Percentiles rank a stretch among this genome's conserved stretches.
These are phyloP conservation scores for Verbena officinalis DNA, from an alignment of 257 asterid species.

Conservation along the genomic window DNA sequence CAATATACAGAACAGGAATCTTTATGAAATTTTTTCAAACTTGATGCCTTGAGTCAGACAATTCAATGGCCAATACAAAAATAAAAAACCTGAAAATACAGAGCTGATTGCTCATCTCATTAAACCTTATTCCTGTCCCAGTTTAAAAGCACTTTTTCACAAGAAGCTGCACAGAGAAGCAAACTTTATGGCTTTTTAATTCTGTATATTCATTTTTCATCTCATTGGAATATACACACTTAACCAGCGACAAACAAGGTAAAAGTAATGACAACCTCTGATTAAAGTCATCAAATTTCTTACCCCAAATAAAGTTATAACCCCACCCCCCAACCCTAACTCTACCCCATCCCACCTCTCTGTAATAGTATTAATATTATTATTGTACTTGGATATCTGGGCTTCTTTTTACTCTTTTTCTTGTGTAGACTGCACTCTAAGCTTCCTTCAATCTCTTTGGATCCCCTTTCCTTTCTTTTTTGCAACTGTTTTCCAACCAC, in stretches of 20 bases:
- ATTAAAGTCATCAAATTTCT: slow-evolving; percentile 31
- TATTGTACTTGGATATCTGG: slow-evolving; percentile 30
- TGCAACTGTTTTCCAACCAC: slow-evolving; percentile 17
- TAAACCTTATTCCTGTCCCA: slow-evolving; percentile 33
- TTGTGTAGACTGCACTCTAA: slow-evolving; percentile 30
- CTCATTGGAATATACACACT: slow-evolving; percentile 33
- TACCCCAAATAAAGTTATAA: slow-evolving; percentile 25
- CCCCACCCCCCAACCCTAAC: slow-evolving; percentile 4
- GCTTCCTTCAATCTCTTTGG: slow-evolving; percentile 36
- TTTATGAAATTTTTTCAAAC: not conserved
- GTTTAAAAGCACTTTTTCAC: slow-evolving; percentile 23
- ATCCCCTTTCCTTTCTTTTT: slow-evolving; percentile 12
- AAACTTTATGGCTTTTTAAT: slow-evolving; percentile 11
- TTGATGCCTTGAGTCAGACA: slow-evolving; percentile 28
- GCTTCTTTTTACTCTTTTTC: slow-evolving; percentile 9
- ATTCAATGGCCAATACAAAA: slow-evolving; percentile 1
- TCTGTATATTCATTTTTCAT: not conserved
- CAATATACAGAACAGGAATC: not conserved
- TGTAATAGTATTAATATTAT: slow-evolving; percentile 6
- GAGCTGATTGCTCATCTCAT: slow-evolving; percentile 34
- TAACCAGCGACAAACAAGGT: slow-evolving; percentile 32
- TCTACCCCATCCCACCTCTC: slow-evolving; percentile 31
- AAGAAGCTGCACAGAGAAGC: slow-evolving; percentile 11
- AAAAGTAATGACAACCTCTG: slow-evolving; percentile 28
- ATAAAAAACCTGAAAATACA: not conserved